These are phyloP conservation scores for Leishmania tropica DNA, from an alignment of 208 protist genomes.

Conservation along the genomic window DNA sequence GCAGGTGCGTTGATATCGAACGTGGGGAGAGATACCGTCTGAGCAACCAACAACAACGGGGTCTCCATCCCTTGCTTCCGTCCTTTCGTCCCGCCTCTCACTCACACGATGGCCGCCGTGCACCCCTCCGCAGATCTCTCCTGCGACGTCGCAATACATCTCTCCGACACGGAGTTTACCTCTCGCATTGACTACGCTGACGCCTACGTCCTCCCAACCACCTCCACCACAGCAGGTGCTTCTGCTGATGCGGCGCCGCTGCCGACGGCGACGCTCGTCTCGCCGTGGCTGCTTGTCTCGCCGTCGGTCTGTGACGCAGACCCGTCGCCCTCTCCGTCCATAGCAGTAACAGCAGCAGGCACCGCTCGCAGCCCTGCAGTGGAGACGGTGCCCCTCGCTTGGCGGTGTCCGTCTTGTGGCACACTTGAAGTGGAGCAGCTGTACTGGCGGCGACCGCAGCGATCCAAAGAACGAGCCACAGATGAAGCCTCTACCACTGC, in stretches of 20 bases:
- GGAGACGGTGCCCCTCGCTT: slow-evolving; percentile 42
- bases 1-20: neutral
- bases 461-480: neutral
- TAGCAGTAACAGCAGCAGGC: neutral
- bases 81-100: neutral
- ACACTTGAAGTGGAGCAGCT: slow-evolving; percentile 42
- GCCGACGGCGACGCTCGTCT: slow-evolving; percentile 22
- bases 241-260: neutral
- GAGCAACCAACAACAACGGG: neutral
- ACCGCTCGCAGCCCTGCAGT: neutral
- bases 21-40: neutral
- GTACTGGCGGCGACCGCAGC: slow-evolving; percentile 23
- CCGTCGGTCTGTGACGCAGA: neutral
- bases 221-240: neutral
- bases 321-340: neutral
- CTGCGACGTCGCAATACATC: slow-evolving; percentile 15
- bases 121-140: neutral
- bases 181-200: slow-evolving; percentile 41
- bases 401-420: slow-evolving; percentile 49
- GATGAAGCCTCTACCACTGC: neutral
- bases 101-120: neutral
- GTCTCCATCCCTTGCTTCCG: neutral
- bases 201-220: slow-evolving; percentile 49
- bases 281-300: slow-evolving; percentile 41
- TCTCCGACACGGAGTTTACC: slow-evolving; percentile 49